Percentiles rank a stretch among this genome's conserved stretches.
Evolutionary conservation across 2,329 filamentous ascomycete genomes (phyloP).

Genomic region (Chaetomiaceae sp.): DNA sequence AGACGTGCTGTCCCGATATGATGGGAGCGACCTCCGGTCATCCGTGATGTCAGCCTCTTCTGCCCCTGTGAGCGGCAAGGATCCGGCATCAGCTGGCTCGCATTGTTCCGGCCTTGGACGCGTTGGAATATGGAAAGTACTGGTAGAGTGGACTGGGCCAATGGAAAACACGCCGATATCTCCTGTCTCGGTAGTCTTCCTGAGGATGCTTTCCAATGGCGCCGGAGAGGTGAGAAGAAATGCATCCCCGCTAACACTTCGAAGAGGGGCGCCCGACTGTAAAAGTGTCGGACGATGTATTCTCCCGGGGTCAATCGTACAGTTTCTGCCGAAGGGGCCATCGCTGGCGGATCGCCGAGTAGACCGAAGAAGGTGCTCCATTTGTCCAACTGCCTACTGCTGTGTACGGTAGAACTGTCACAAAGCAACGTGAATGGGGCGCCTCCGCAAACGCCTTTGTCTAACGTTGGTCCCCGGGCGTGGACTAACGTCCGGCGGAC

Average conservation of each 20-base stretch:
- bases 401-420: too few species aligned
- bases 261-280: constrained; percentile 35
- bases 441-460: too few species aligned
- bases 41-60: constrained; percentile 36
- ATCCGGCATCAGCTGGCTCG: constrained; percentile 32
- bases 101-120: constrained; percentile 16
- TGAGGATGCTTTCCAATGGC: constrained; percentile 60
- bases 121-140: constrained; percentile 28
- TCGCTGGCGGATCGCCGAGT: constrained; percentile 38
- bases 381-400: not conserved
- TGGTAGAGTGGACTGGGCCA: constrained; percentile 37
- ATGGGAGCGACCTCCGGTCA: constrained; percentile 43
- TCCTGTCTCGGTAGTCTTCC: constrained; percentile 62
- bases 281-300: constrained; percentile 2
- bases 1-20: constrained; percentile 48
- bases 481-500: too few species aligned
- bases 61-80: constrained; percentile 27
- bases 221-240: constrained; percentile 46
- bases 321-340: constrained; percentile 36
- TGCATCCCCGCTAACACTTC: constrained; percentile 42
- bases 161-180: constrained; percentile 60
- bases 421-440: too few species aligned
- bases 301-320: constrained; percentile 29
- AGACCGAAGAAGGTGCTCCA: constrained; percentile 22
- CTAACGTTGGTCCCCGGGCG: too few species aligned